Percentiles rank a stretch among this genome's conserved stretches.
phyloP scores from a whole-genome alignment of 164 flowering plant species.

The Malania oleifera region DNA sequence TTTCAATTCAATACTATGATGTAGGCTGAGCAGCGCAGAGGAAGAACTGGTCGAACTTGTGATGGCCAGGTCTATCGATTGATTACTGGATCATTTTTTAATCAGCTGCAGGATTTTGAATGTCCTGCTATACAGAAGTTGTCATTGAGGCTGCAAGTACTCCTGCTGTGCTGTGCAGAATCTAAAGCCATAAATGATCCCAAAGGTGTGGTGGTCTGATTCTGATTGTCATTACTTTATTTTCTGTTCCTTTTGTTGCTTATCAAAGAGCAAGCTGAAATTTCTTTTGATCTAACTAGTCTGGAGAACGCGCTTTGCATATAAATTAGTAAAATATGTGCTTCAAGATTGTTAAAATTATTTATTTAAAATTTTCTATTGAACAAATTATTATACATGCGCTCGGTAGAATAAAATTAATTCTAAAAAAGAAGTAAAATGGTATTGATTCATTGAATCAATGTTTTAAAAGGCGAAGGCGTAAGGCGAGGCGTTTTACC shows the following conservation, averaged over 20 bases:
- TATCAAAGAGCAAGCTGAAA: too few species aligned
- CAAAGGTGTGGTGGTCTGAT: slow-evolving; percentile 41
- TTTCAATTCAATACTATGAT: slow-evolving; percentile 11
- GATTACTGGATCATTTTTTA: slow-evolving; percentile 71
- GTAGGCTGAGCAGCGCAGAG: slow-evolving; percentile 93
- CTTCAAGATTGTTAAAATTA: too few species aligned
- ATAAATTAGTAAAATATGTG: too few species aligned
- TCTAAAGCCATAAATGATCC: slow-evolving; percentile 87
- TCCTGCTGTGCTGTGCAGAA: slow-evolving; percentile 75
- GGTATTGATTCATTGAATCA: too few species aligned
- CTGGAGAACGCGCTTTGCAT: too few species aligned
- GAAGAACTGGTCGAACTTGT: slow-evolving; percentile 97
- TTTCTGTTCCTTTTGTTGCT: neutral
- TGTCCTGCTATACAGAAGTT: slow-evolving; percentile 64
- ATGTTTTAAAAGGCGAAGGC: too few species aligned
- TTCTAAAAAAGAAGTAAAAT: too few species aligned
- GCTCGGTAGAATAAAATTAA: too few species aligned
- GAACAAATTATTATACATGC: too few species aligned
- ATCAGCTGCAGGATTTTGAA: slow-evolving; percentile 54
- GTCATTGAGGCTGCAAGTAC: slow-evolving; percentile 82
- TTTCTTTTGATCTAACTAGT: too few species aligned
- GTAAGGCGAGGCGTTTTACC: too few species aligned
- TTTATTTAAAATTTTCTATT: too few species aligned
- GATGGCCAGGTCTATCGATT: slow-evolving; percentile 83
- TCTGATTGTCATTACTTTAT: slow-evolving; percentile 3